A percentile compares a stretch with the other conserved stretches of the same genome.
Conservation (phyloP, 352 stramenopile species). For the Phytophthora fragariaefolia region DNA sequence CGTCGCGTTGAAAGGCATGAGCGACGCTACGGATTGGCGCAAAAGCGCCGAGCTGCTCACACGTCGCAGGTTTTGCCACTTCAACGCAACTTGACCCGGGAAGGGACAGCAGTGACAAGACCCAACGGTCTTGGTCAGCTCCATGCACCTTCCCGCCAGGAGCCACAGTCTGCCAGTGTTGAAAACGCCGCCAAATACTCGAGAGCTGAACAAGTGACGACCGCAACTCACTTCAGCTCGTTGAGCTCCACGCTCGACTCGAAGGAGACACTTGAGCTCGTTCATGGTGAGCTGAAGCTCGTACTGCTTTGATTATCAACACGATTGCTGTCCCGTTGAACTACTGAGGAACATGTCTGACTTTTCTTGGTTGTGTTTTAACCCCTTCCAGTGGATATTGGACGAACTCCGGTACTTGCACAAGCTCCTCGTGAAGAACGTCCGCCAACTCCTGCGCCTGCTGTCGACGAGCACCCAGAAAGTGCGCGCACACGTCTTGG, state of each 20-base stretch:
- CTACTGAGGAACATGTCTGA: no score
- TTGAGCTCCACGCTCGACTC: constrained; percentile 8
- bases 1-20: constrained; percentile 19
- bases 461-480: constrained; percentile 17
- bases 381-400: constrained; percentile 21
- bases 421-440: constrained; percentile 33
- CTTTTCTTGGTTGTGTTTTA: constrained; percentile 16
- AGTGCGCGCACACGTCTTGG: constrained; percentile 7
- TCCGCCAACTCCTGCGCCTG: constrained; percentile 23
- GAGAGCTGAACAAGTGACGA: constrained; percentile 6
- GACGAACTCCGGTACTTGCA: constrained; percentile 23
- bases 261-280: constrained; percentile 9
- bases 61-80: constrained; percentile 32
- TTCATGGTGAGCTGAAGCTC: constrained; percentile 28
- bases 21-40: constrained; percentile 3
- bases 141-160: neutral
- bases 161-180: constrained; percentile 9
- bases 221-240: neutral
- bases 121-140: no score
- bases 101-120: constrained; percentile 19
- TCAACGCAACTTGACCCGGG: constrained; percentile 16
- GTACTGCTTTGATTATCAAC: neutral
- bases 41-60: constrained; percentile 18
- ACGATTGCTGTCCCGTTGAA: neutral
- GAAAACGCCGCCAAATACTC: constrained; percentile 6